Evolutionary conservation across 176 grass and related monocot genomes (phyloP), one percentile per base, ranked within the genome.

Genomic region (Oropetium thomaeum): DNA sequence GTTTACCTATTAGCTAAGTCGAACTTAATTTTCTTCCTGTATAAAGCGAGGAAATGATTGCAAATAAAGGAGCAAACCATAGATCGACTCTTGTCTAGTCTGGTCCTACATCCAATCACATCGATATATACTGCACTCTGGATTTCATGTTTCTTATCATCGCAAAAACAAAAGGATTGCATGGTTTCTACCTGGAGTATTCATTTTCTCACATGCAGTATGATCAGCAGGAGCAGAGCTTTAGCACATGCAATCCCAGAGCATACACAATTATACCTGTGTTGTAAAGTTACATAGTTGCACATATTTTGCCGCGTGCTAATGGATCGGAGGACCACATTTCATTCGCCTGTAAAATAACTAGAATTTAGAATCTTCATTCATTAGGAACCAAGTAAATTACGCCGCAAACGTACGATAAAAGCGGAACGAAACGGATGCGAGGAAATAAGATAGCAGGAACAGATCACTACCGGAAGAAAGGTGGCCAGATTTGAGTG

Each of bases 281-380:
- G 57, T 42, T 84, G 65, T 70, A 77, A 84, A 77, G 55, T 32
- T 34, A 12, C 66, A 57, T 15, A 45, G 22, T 22, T 19, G 11
- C 12, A 58, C 51, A 67, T 67, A 59, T 67, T 67, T 34, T 30
- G 5, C 29, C 17, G 27, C 27, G 13, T 67, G 30, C 11, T 4
- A 48, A 49, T 19, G 16, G 45, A 38, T 19, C 7, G 13, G 11
- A 67, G 68, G 68, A 64, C 58, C 79, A 73, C 45, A 32, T 63
- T 25, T 23, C 40, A 63, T 63, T 43, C 12, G 41, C 42, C 3
- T 30, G n/a, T n/a, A n/a, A n/a, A 16, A 14, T 28, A 26, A 44
- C 10, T 23, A 14, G 8, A 41, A 41, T 7, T 41, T 28, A 64
- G 20, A 20, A 12, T 52, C 27, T 4, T 7, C 39, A 11, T 23